phyloP scores from a whole-genome alignment of 1,284 basidiomycete species.

The Phellopilus nigrolimitatus region DNA sequence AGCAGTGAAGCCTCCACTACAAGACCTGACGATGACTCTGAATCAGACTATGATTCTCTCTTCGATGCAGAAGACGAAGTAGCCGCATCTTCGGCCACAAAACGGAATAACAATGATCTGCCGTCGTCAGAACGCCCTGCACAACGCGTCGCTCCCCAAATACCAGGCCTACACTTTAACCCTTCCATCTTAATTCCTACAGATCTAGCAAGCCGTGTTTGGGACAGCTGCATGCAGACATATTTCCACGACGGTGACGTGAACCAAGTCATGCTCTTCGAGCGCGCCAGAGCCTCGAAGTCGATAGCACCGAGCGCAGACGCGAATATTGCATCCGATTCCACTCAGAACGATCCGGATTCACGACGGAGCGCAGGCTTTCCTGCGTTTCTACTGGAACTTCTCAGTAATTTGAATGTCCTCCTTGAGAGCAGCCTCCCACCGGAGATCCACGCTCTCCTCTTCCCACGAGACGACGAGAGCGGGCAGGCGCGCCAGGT shows the following conservation, averaged over 20 bases:
- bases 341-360: conserved; percentile 16
- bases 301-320: not conserved
- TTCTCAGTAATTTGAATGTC: conserved; percentile 47
- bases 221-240: conserved; percentile 47
- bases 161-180: conserved; percentile 60
- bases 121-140: not conserved
- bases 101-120: not conserved
- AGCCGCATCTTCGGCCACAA: not conserved
- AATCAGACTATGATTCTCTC: conserved; percentile 16
- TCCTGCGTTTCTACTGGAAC: conserved; percentile 47
- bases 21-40: too few relatives aligned
- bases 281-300: conserved; percentile 33
- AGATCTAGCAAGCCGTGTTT: conserved; percentile 46
- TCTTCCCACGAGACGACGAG: conserved; percentile 43
- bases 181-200: conserved; percentile 46
- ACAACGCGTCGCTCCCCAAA: conserved; percentile 40
- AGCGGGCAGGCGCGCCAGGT: conserved; percentile 59
- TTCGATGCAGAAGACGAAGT: conserved; percentile 14
- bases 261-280: conserved; percentile 80
- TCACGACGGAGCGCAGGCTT: conserved; percentile 31
- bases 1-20: too few relatives aligned
- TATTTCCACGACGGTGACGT: conserved; percentile 50
- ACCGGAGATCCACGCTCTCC: conserved; percentile 39
- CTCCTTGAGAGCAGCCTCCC: conserved; percentile 47
- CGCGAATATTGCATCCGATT: conserved; percentile 2